phyloP scores from a whole-genome alignment of 805 yeast genomes.

The Pichia heedii region DNA sequence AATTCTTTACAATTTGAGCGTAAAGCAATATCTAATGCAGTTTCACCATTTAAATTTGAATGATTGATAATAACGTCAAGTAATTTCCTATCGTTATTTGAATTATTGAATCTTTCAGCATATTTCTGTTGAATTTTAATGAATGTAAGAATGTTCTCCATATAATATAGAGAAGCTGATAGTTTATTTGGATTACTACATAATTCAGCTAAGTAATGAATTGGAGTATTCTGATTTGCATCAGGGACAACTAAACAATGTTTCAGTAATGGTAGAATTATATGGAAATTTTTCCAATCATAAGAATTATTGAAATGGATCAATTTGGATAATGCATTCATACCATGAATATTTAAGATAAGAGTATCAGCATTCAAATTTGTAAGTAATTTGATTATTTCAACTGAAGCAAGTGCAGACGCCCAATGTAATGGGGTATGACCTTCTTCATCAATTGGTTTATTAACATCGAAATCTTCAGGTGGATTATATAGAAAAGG shows the following conservation, averaged over 20 bases:
- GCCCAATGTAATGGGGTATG: slow-evolving; percentile 85
- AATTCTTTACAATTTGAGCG: slow-evolving; percentile 41
- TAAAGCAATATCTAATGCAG: slow-evolving; percentile 74
- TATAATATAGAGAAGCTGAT: slow-evolving; percentile 46
- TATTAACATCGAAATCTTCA: slow-evolving; percentile 52
- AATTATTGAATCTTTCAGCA: slow-evolving; percentile 19
- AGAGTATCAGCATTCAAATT: slow-evolving; percentile 54
- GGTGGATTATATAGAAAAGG: slow-evolving; percentile 47
- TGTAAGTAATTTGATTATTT: slow-evolving; percentile 47
- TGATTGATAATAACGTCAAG: slow-evolving; percentile 58
- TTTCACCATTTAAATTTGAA: slow-evolving; percentile 76
- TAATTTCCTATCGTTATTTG: slow-evolving; percentile 29
- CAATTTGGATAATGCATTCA: slow-evolving; percentile 62
- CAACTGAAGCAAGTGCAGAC: slow-evolving; percentile 63
- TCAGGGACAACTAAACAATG: slow-evolving; percentile 66
- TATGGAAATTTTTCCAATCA: slow-evolving; percentile 51
- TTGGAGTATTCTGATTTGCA: slow-evolving; percentile 59
- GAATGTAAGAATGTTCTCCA: slow-evolving; percentile 27
- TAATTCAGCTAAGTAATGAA: slow-evolving; percentile 58
- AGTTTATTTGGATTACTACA: slow-evolving; percentile 36
- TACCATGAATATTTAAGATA: slow-evolving; percentile 44
- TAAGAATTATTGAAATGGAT: slow-evolving; percentile 65
- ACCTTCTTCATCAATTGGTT: slow-evolving; percentile 69
- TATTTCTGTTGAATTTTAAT: slow-evolving; percentile 22
- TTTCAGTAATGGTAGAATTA: slow-evolving; percentile 51